Percentiles rank a stretch among this genome's conserved stretches.
These are phyloP conservation scores for Clavaria fumosa DNA, from an alignment of 768 basidiomycete species.

Conservation along the genomic window DNA sequence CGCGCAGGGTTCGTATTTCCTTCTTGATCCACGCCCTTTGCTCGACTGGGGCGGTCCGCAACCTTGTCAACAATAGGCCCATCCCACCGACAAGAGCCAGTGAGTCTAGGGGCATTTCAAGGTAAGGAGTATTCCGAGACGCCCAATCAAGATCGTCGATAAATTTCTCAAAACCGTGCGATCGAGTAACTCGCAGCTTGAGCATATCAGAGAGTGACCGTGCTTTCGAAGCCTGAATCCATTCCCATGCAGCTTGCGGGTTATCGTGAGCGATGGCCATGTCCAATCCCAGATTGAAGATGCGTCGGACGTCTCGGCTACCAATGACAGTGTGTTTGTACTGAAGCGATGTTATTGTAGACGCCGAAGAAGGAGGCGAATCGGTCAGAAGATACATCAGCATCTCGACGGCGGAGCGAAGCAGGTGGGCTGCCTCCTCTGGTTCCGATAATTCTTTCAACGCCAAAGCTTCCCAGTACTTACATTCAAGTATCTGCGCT, in stretches of 20 bases:
- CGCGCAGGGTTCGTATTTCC: not conserved
- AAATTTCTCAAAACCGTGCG: not conserved
- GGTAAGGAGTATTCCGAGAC: not conserved
- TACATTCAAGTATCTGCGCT: constrained; percentile 1
- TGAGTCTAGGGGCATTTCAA: constrained; percentile 1
- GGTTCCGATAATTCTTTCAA: not conserved
- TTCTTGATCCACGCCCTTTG: constrained; percentile 1
- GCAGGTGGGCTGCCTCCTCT: not conserved
- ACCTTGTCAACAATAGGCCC: not conserved
- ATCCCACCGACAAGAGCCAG: not conserved
- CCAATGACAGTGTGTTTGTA: not conserved
- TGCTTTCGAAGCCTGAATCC: constrained; percentile 1
- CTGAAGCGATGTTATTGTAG: not conserved
- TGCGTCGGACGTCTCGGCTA: constrained; percentile 1
- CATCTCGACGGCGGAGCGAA: constrained; percentile 1
- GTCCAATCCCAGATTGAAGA: constrained; percentile 1
- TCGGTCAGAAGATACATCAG: constrained; percentile 1
- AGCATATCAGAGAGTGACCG: constrained; percentile 1
- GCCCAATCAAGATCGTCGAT: constrained; percentile 1
- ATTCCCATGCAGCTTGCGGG: constrained; percentile 1
- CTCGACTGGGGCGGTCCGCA: constrained; percentile 1
- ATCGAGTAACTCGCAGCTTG: not conserved
- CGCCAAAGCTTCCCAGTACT: not conserved
- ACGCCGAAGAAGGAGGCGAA: not conserved
- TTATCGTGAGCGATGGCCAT: not conserved